These are phyloP conservation scores for Circinella minor DNA, from an alignment of 371 early-diverging fungal species.

Conservation along the genomic window DNA sequence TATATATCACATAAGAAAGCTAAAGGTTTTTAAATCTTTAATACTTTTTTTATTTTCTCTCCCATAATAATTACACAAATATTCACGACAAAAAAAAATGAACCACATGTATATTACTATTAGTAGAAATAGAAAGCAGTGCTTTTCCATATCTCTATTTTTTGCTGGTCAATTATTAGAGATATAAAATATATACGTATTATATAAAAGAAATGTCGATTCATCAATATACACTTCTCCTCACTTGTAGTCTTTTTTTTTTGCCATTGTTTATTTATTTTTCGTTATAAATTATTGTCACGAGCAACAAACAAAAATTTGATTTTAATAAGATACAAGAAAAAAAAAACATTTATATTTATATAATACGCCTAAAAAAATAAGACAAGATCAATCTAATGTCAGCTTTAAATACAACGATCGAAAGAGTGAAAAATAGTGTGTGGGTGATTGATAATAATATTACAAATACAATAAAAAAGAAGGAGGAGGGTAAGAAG, in stretches of 20 bases:
- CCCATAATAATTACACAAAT: too few species aligned
- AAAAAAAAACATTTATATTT: not conserved
- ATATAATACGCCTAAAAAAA: not conserved
- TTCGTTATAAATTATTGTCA: too few species aligned
- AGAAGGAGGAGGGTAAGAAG: not conserved
- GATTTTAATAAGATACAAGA: too few species aligned
- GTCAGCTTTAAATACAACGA: slow-evolving; percentile 2
- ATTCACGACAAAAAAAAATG: too few species aligned
- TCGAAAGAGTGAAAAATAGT: not conserved
- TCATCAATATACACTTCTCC: not conserved
- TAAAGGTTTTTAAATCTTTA: too few species aligned
- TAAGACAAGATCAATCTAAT: not conserved
- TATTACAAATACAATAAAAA: not conserved
- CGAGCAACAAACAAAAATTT: too few species aligned
- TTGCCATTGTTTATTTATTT: too few species aligned
- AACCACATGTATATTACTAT: not conserved
- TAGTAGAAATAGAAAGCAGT: slow-evolving; percentile 10
- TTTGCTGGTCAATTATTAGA: slow-evolving; percentile 5
- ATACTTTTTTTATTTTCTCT: too few species aligned
- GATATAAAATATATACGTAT: not conserved
- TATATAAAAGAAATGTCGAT: not conserved
- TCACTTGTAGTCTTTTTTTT: not conserved
- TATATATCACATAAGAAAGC: too few species aligned
- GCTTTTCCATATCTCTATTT: not conserved
- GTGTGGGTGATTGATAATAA: not conserved